Conservation (phyloP, 352 stramenopile species). For the Phytopythium mirpurense region DNA sequence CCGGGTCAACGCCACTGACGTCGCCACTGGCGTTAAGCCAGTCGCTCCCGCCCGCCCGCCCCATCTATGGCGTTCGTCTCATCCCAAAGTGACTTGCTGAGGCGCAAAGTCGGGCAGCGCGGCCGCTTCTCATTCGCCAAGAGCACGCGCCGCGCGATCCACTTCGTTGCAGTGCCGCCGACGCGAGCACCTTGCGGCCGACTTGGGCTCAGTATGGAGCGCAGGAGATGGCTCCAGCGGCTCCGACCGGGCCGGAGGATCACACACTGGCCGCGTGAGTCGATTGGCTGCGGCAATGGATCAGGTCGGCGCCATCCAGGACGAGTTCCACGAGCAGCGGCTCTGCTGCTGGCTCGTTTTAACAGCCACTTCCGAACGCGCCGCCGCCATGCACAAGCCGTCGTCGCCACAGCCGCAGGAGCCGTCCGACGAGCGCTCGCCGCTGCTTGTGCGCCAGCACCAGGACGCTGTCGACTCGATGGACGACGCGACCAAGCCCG, state of each 20-base stretch:
- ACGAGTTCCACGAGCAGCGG: conserved; percentile 4
- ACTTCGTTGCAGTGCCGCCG: background rate
- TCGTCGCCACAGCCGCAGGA: background rate
- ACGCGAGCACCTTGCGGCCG: background rate
- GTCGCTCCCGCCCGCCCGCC: no score
- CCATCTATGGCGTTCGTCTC: no score
- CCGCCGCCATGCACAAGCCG: background rate
- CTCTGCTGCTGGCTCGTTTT: no score
- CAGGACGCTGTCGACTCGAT: conserved; percentile 1
- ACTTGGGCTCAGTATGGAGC: background rate
- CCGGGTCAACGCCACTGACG: no score
- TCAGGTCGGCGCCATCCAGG: background rate
- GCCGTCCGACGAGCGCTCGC: conserved; percentile 15
- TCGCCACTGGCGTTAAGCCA: no score
- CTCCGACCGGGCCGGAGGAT: no score
- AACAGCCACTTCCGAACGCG: conserved; percentile 1
- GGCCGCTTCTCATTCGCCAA: conserved; percentile 3
- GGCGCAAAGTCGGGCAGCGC: background rate
- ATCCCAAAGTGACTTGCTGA: conserved; percentile 5
- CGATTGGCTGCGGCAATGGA: background rate
- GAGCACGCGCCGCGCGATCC: conserved; percentile 5
- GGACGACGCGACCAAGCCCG: conserved; percentile 18
- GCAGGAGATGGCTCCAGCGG: no score
- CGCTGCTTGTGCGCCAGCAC: conserved; percentile 17
- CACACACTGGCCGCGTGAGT: background rate